Evolutionary conservation across 2,329 filamentous ascomycete species (phyloP), one percentile per base, ranked within the genome.

Genomic region (Pseudogymnoascus sp.): DNA sequence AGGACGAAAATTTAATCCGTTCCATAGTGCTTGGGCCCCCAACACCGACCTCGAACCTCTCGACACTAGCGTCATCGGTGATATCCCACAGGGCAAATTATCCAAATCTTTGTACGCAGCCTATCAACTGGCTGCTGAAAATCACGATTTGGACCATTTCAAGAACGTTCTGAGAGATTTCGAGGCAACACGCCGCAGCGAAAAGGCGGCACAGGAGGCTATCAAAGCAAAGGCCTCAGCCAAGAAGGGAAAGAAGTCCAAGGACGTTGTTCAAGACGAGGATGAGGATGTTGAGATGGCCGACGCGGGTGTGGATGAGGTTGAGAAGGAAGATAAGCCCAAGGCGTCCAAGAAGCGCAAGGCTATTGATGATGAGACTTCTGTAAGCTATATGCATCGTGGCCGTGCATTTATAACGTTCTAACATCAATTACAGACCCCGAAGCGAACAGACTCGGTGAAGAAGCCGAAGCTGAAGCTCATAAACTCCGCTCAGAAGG

Each of bases 1-100:
- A 12, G 35, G 35, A 38, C 63, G 66, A 60, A 23, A 66, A 56
- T 38, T 55, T 62, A 48, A 62, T 59, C 30, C 30, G 10, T 21
- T 61, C 37, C 61, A 61, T 67, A 99, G 94, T 75, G 89, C 89
- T 35, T 99, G 92, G 92, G 89, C 92, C 65, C 82, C 85, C 63
- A 96, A 97, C 73, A 88, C 85, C 19, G 86, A 90, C 61, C 80
- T 99, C 35, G 83, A 84, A 34, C 86, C 90, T 34, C 83, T 97
- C 59, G 85, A 91, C 61, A 77, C 88, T 12, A 84, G 87, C 58
- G 84, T 86, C 23, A 86, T 92, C 64, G 82, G 83, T 59, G 78
- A 85, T 21, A 77, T 83, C 39, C 77, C 88, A 58, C 86, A 85
- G 59, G 74, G 75, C 61, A 95, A 95, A 76, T 86, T 88, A 78